A percentile compares a stretch with the other conserved stretches of the same genome.
Conservation (phyloP, 495 filamentous ascomycete species). For the Viridothelium virens region DNA sequence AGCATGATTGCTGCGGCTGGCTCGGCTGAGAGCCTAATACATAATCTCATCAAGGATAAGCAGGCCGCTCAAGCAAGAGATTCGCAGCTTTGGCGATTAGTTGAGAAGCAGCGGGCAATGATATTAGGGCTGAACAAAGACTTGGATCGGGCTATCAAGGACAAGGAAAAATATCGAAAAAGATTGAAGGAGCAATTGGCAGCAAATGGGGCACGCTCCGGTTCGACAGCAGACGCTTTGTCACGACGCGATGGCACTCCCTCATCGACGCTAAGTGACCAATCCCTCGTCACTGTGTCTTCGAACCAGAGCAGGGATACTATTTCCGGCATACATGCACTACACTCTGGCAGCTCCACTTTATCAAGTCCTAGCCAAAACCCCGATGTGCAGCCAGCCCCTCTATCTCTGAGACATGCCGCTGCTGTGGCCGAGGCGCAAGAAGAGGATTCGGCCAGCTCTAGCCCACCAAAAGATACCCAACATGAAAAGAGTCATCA, state of each 20-base stretch:
- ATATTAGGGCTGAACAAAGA: slow-evolving; percentile 93
- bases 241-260: slow-evolving; percentile 26
- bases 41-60: slow-evolving; percentile 85
- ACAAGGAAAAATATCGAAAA: slow-evolving; percentile 89
- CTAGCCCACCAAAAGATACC: background rate
- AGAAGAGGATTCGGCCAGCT: background rate
- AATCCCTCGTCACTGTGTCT: background rate
- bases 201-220: slow-evolving; percentile 31
- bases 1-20: slow-evolving; percentile 59
- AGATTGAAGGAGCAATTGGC: slow-evolving; percentile 71
- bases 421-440: background rate
- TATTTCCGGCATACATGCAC: background rate
- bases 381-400: background rate
- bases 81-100: slow-evolving; percentile 84
- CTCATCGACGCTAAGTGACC: slow-evolving; percentile 23
- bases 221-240: slow-evolving; percentile 18
- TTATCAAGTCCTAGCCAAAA: background rate
- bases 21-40: slow-evolving; percentile 80
- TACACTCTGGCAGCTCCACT: background rate
- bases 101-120: slow-evolving; percentile 92
- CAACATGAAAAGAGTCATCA: background rate
- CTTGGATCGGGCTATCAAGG: slow-evolving; percentile 81
- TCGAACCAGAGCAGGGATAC: slow-evolving; percentile 9
- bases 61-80: slow-evolving; percentile 81
- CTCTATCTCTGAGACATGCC: background rate